These are phyloP conservation scores for Pyronema domesticum DNA, from an alignment of 495 filamentous ascomycete species.

Conservation along the genomic window DNA sequence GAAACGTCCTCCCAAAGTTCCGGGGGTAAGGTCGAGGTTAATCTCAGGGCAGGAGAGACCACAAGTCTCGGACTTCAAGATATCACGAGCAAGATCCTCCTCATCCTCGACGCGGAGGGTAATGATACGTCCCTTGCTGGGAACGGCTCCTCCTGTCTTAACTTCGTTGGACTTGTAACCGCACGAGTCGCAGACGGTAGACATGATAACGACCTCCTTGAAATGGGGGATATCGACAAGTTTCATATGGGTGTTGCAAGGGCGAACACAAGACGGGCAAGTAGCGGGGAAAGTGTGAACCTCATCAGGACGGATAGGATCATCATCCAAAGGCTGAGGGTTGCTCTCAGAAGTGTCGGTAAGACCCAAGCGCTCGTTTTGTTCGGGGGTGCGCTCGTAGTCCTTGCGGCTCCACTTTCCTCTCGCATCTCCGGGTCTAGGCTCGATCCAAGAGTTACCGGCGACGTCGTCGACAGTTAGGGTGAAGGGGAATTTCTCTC, in stretches of 20 bases:
- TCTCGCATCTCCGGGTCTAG: constrained; percentile 51
- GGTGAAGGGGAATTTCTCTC: constrained; percentile 69
- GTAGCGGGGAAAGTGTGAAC: constrained; percentile 77
- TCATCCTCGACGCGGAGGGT: constrained; percentile 51
- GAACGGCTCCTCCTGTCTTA: constrained; percentile 86
- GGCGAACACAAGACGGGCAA: constrained; percentile 75
- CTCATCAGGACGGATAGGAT: constrained; percentile 72
- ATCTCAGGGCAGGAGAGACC: constrained; percentile 69
- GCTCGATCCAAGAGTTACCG: constrained; percentile 96
- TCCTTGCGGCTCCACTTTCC: constrained; percentile 69
- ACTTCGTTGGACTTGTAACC: constrained; percentile 92
- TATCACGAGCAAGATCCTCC: constrained; percentile 76
- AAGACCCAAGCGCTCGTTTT: constrained; percentile 69
- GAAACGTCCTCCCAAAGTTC: constrained; percentile 89
- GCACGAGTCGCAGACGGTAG: constrained; percentile 70
- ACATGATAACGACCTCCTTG: constrained; percentile 85
- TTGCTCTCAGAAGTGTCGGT: constrained; percentile 21
- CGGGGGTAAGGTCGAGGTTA: constrained; percentile 63
- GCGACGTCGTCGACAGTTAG: constrained; percentile 73
- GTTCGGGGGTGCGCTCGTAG: constrained; percentile 62
- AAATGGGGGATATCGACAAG: constrained; percentile 94
- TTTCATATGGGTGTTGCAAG: constrained; percentile 78
- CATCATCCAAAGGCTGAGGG: constrained; percentile 27
- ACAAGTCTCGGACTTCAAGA: constrained; percentile 91
- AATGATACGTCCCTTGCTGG: constrained; percentile 69